A percentile compares a stretch with the other conserved stretches of the same genome.
These are phyloP conservation scores for Penicillium waksmanii DNA, from an alignment of 495 filamentous ascomycete species.

Conservation along the genomic window DNA sequence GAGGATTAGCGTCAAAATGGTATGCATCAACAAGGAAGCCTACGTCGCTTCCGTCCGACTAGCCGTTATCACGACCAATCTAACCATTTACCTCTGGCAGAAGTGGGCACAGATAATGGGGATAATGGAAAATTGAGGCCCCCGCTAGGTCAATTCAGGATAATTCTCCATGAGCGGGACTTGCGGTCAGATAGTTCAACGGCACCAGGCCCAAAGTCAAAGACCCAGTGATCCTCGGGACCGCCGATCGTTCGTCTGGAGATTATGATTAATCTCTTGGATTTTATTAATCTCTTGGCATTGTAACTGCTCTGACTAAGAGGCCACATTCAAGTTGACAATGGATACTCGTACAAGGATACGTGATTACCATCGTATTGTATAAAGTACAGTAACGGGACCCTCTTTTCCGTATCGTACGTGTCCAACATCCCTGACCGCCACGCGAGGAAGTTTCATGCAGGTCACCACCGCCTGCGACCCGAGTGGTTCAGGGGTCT, in stretches of 20 bases:
- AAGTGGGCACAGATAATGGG: constrained; percentile 12
- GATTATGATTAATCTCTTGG: neutral
- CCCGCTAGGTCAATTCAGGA: constrained; percentile 20
- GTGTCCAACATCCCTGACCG: constrained; percentile 34
- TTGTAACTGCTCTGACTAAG: constrained; percentile 2
- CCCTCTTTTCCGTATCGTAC: constrained; percentile 1
- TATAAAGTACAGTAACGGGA: neutral
- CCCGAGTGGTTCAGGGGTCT: constrained; percentile 5
- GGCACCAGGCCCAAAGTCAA: constrained; percentile 12
- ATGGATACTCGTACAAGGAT: neutral
- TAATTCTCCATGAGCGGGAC: constrained; percentile 22
- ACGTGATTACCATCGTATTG: neutral
- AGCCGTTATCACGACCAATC: constrained; percentile 11
- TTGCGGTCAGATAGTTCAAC: constrained; percentile 28
- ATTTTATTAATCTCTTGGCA: constrained; percentile 3
- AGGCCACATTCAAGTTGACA: neutral
- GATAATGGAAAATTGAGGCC: constrained; percentile 15
- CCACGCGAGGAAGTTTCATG: constrained; percentile 30
- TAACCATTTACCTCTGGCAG: neutral
- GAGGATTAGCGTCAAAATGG: constrained; percentile 6
- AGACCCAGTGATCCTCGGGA: constrained; percentile 19
- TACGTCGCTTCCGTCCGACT: constrained; percentile 19
- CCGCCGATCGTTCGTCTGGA: constrained; percentile 8
- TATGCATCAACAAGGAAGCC: neutral
- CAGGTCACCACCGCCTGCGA: constrained; percentile 10